Base-by-base conservation (phyloP, 768 basidiomycete species). In the Panellus pusillus region DNA sequence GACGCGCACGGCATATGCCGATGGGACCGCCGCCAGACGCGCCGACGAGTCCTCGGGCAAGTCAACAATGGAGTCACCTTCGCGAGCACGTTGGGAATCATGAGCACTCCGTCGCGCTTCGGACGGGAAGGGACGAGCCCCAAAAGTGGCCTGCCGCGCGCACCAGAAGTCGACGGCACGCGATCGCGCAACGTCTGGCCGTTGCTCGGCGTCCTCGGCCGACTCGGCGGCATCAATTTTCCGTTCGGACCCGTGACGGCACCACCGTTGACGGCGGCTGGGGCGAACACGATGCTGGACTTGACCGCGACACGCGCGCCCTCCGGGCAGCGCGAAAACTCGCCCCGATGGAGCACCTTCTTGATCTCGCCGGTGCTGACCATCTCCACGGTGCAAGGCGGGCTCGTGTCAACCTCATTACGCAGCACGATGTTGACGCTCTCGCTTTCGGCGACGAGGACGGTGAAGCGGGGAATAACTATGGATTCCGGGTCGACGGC, bases 371-470 rank as follows among this genome's bases (percentile, higher is more conserved):
- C 82, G 50, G 81, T 74, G 57, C 81, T 78, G 60, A 80, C 86
- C 5, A 91, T 80, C 58, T 89, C 86, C 7, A 91, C 71, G 17
- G 70, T 76, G 18, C 72, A 68, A 18, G 67, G 63, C 15, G 49
- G 17, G 9, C 64, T 60, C 18, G 68, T 70, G 24, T 81, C 77
- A 3, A 78, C 69, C 53, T 83, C 84, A 63, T 87, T 88, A 38
- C 79, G 78, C 53, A 89, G 72, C n/a, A 77, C 69, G 32, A 78
- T 81, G 1, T 80, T 72, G 11, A 79, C 78, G 12, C 74, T 73
- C 66, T 91, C 87, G 8, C 73, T 70, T 61, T 91, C 84, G 2
- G 86, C 80, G 9, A 84, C 80, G 14, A 89, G 76, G 14, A 91
- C 79, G 15, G 79, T 82, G 62, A 92, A 89, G 13, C 79, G 76